Conservation (phyloP, 371 early-diverging fungal genomes). For the Mortierella sp. region DNA sequence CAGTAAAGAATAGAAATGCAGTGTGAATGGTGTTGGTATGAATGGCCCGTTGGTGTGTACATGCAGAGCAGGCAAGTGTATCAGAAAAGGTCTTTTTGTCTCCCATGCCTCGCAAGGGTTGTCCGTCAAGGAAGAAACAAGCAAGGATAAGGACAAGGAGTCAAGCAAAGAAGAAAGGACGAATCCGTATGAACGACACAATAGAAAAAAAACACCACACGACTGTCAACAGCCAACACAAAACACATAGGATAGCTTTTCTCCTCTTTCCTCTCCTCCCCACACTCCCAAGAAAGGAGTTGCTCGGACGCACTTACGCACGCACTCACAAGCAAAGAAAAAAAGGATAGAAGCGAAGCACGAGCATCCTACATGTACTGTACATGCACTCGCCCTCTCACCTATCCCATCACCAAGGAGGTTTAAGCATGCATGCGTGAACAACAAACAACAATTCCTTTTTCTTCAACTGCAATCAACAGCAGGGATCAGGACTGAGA, state of each 20-base stretch:
- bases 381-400: neutral
- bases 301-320: neutral
- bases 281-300: neutral
- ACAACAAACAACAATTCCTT: neutral
- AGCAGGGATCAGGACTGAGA: neutral
- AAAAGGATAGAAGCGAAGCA: neutral
- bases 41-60: neutral
- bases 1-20: neutral
- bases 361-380: neutral
- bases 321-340: neutral
- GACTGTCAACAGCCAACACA: neutral
- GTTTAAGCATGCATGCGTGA: neutral
- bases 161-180: neutral
- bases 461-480: neutral
- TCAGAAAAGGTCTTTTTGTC: neutral
- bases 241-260: neutral
- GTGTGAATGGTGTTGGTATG: neutral
- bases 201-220: neutral
- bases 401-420: neutral
- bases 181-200: neutral
- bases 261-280: neutral
- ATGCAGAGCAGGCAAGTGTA: neutral
- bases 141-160: neutral
- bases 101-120: neutral
- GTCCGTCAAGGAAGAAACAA: neutral